Conservation (phyloP, 176 grass and related monocot genomes). For the Hyparrhenia diplandra region DNA sequence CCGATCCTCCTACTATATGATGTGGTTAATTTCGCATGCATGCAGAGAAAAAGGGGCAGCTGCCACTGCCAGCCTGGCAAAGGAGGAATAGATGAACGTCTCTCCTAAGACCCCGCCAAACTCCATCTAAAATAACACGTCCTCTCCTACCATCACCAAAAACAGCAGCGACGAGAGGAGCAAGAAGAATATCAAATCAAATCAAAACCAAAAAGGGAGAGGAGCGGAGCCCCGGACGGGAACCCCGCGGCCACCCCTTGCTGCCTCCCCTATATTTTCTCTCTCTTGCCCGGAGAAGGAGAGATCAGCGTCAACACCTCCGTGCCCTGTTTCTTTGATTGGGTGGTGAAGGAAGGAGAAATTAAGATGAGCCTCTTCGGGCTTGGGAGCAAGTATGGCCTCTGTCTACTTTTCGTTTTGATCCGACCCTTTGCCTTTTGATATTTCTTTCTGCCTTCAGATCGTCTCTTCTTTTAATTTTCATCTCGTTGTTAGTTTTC, state of each 20-base stretch:
- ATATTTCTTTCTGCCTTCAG: background rate
- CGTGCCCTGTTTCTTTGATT: background rate
- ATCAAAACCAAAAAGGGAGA: background rate
- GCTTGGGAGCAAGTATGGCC: slow-evolving; percentile 75
- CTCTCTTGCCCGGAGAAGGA: background rate
- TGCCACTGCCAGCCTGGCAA: background rate
- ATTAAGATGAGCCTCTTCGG: slow-evolving; percentile 78
- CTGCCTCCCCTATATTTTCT: background rate
- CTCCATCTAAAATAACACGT: background rate
- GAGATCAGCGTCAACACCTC: slow-evolving; percentile 3
- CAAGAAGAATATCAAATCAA: background rate
- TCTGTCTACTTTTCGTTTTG: background rate
- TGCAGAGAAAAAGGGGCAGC: background rate
- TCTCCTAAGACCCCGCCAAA: background rate
- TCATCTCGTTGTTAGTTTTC: background rate
- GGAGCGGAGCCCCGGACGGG: background rate
- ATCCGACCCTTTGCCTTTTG: background rate
- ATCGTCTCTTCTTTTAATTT: background rate
- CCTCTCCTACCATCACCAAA: background rate
- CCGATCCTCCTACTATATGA: no score
- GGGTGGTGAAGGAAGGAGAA: background rate
- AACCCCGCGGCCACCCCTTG: slow-evolving; percentile 1
- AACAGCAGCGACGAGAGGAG: background rate
- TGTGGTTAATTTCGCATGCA: no score
- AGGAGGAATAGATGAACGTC: background rate